Base-by-base conservation (phyloP, 2,329 filamentous ascomycete species). In the Trichoderma atrobrunneum region DNA sequence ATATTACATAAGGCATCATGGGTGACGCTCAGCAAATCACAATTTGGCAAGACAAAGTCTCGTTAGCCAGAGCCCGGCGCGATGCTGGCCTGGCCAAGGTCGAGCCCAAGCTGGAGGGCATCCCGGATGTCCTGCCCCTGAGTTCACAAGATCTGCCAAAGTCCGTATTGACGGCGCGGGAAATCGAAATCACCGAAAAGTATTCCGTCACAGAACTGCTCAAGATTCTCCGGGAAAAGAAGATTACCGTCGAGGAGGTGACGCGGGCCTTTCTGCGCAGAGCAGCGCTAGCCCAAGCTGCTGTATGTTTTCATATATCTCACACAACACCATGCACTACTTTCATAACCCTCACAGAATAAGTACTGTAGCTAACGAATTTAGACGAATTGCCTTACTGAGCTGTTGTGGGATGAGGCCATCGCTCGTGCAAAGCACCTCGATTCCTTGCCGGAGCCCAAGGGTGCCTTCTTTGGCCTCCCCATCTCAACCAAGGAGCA, bases 401-500 rank as follows among this genome's bases (percentile, higher is more conserved):
- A 79, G 30, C 75, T 81, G 5, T 75, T 81, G 69, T 81, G 80
- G 79, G 80, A 81, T 59, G 71, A 80, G n/a, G 80, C 80, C 1
- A 79, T 81, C 14, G 74, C 75, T 48, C 77, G 80, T 1, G 80
- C 80, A 5, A 78, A 75, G 61, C 69, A 80, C 18, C 79, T 81
- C 1, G 80, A 81, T 73, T 76, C 79, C 0, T 71, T 81, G 8
- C 78, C 80, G 0, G 79, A 81, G 16, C 78, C 80, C 0, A 77
- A 76, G 60, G 80, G 80, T 11, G 74, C 75, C 21, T 76, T 81
- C 24, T 81, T 81, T 16, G 80, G 80, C n/a, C 73, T 81, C 18
- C 80, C 80, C 21, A 80, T 81, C 28, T 81, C 80, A 0, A 77
- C 79, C 54, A 81, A 81, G 56, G 80, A 81, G 26, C 80, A 81